Evolutionary conservation across 805 yeast genomes (phyloP), one percentile per base, ranked within the genome.

Genomic region (Teunomyces stri): DNA sequence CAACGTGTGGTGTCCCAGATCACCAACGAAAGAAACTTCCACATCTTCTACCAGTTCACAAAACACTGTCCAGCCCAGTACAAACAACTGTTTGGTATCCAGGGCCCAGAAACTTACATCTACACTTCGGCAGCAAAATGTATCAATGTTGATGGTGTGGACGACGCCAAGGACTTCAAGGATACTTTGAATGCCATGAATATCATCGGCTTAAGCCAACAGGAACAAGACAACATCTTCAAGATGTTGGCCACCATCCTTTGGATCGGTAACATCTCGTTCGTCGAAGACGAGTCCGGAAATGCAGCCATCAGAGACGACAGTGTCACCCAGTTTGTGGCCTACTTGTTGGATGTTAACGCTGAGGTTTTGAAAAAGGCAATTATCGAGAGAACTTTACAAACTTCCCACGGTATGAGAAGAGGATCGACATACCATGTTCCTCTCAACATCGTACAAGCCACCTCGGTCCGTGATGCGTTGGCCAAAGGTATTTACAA

Each of bases 1-100:
- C 96, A 89, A 68, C 80, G 99, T 67, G 97, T 94, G 28, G 99
- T 94, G n/a, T 84, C 92, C 29, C 99, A 94, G 67, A 88, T 90
- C 55, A 76, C 81, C 53, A 84, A 87, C 57, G 99, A 94, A 73
- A 81, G 99, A 66, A 94, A 94, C 64, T 94, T 94, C 74, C 99
- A 94, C 65, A 94, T 94, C 48, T 94, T 94, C 64, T 94, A 94
- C 64, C 99, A 94, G 70, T 87, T 88, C 65, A 87, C 97, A 10
- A 94, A 92, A 64, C 88, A 89, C 51, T 96, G 97, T 2, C 81
- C 89, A 11, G 91, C 89, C 33, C 76, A 76, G 47, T 90, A 92
- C 62, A 85, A 96, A 62, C 89, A 87, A 56, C 73, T 70, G 30
- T 91, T 75, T 63, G 99, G 99, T 45, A 83, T 94, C 49, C 98